Percentiles rank a stretch among this genome's conserved stretches.
phyloP scores from a whole-genome alignment of 805 yeast species.

The Kodamaea sagamina region DNA sequence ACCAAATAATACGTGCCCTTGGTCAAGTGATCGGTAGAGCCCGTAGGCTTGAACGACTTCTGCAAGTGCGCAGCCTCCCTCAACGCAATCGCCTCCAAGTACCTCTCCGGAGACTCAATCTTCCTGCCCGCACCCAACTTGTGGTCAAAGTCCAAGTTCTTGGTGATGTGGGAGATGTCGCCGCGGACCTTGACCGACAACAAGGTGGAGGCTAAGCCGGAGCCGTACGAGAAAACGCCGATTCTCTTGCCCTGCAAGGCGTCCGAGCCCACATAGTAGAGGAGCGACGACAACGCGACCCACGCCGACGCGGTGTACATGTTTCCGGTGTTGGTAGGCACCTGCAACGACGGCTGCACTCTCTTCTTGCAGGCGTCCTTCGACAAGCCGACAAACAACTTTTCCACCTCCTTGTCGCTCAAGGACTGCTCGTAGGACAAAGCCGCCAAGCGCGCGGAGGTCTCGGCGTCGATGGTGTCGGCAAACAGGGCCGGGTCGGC shows the following conservation, averaged over 20 bases:
- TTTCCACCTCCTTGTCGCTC: constrained; percentile 79
- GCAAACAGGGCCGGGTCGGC: constrained; percentile 63
- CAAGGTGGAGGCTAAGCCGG: constrained; percentile 93
- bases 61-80: constrained; percentile 90
- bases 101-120: constrained; percentile 71
- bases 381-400: constrained; percentile 75
- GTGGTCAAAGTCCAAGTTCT: constrained; percentile 64
- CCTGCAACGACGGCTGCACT: constrained; percentile 76
- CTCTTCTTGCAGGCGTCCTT: constrained; percentile 67
- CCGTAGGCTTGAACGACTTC: constrained; percentile 77
- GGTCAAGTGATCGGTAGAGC: constrained; percentile 69
- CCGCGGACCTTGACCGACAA: constrained; percentile 79
- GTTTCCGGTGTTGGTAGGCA: constrained; percentile 97
- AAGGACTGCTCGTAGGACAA: constrained; percentile 76
- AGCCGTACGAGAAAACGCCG: constrained; percentile 95
- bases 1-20: constrained; percentile 82
- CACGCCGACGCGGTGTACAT: constrained; percentile 95
- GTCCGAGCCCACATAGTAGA: constrained; percentile 73
- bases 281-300: constrained; percentile 80
- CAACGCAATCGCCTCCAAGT: constrained; percentile 74
- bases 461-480: constrained; percentile 44
- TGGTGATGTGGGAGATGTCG: constrained; percentile 68
- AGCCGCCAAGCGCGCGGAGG: constrained; percentile 52
- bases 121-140: constrained; percentile 65
- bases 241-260: constrained; percentile 79